phyloP scores from a whole-genome alignment of 768 basidiomycete species.

The Gautieria morchelliformis region DNA sequence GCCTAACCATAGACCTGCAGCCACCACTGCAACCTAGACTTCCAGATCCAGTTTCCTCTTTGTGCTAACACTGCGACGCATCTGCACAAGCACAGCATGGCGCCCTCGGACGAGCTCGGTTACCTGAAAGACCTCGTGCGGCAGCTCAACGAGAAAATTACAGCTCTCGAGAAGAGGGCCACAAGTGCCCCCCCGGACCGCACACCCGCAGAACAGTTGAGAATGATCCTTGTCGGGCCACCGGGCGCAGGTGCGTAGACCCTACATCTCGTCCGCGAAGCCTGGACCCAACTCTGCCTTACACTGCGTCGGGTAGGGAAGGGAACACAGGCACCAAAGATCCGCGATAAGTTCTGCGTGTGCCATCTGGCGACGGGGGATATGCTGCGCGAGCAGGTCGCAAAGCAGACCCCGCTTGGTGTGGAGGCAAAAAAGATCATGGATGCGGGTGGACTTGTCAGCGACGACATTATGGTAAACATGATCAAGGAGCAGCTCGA shows the following conservation, averaged over 20 bases:
- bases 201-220: constrained; percentile 67
- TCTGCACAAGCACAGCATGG: constrained; percentile 30
- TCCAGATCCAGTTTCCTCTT: too few species aligned
- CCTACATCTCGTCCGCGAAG: neutral
- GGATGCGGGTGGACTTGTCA: constrained; percentile 91
- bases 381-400: constrained; percentile 93
- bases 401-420: constrained; percentile 79
- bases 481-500: constrained; percentile 97
- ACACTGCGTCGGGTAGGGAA: constrained; percentile 51
- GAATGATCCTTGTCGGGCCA: constrained; percentile 91
- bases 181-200: constrained; percentile 33
- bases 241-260: constrained; percentile 84
- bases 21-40: too few species aligned
- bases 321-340: constrained; percentile 94
- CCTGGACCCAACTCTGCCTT: neutral
- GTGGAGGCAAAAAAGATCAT: constrained; percentile 94
- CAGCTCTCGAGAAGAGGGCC: constrained; percentile 59
- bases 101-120: constrained; percentile 71
- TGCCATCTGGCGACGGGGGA: constrained; percentile 99
- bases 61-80: too few species aligned
- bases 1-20: too few species aligned
- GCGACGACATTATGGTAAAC: constrained; percentile 93
- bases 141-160: constrained; percentile 88
- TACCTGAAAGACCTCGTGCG: constrained; percentile 89
- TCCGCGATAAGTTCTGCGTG: constrained; percentile 87